Conservation (phyloP, 495 filamentous ascomycete genomes). For the Emericellopsis terricola region DNA sequence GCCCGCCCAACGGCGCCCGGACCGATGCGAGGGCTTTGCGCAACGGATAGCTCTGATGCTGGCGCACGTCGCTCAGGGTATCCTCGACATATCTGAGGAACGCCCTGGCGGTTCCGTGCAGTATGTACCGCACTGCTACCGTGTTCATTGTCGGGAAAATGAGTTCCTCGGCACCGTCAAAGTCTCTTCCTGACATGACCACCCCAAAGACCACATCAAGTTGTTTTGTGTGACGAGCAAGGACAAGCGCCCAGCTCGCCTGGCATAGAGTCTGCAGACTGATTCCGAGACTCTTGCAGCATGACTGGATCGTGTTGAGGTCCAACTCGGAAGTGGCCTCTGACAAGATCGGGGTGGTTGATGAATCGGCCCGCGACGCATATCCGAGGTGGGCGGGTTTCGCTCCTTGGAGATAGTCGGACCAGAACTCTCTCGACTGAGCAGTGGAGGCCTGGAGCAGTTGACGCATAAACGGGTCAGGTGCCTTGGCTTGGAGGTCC, state of each 20-base stretch:
- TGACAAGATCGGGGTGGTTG: slow-evolving; percentile 12
- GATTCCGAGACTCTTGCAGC: slow-evolving; percentile 38
- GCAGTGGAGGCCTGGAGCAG: slow-evolving; percentile 15
- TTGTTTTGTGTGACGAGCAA: slow-evolving; percentile 32
- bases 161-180: slow-evolving; percentile 34
- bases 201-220: slow-evolving; percentile 55
- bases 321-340: slow-evolving; percentile 15
- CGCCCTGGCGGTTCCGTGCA: slow-evolving; percentile 40
- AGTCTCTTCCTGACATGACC: slow-evolving; percentile 51
- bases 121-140: slow-evolving; percentile 39
- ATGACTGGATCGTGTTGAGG: slow-evolving; percentile 15
- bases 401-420: slow-evolving; percentile 31
- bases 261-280: slow-evolving; percentile 49
- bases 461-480: slow-evolving; percentile 27
- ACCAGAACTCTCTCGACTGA: slow-evolving; percentile 39
- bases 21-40: slow-evolving; percentile 36
- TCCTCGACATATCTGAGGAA: slow-evolving; percentile 51
- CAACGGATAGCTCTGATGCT: slow-evolving; percentile 49
- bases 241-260: slow-evolving; percentile 43
- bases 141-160: slow-evolving; percentile 72
- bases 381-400: too few relatives aligned
- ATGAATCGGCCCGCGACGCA: too few relatives aligned
- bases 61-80: slow-evolving; percentile 28
- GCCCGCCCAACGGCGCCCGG: slow-evolving; percentile 7
- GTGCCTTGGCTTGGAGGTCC: slow-evolving; percentile 20